Percentiles rank a stretch among this genome's conserved stretches.
Conservation (phyloP, 805 yeast species). For the Spathaspora arborariae region DNA sequence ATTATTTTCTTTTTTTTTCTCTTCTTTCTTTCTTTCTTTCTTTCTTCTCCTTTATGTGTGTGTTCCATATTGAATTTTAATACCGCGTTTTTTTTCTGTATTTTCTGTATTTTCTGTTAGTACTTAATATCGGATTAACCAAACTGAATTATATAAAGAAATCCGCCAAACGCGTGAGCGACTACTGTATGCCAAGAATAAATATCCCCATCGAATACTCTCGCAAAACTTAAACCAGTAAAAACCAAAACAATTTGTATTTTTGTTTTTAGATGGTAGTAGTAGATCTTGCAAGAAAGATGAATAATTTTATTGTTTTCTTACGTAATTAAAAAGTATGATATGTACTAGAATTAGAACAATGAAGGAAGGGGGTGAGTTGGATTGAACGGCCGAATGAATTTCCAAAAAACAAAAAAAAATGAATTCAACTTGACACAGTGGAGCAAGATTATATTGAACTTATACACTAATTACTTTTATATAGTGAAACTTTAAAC, state of each 20-base stretch:
- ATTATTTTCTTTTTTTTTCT: background rate
- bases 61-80: background rate
- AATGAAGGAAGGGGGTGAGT: background rate
- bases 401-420: background rate
- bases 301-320: background rate
- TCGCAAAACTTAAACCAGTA: background rate
- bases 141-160: background rate
- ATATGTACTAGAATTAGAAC: no score
- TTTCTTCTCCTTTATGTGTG: no score
- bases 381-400: background rate
- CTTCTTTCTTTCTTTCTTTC: background rate
- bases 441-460: background rate
- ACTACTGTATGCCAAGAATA: background rate
- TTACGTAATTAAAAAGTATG: background rate
- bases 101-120: background rate
- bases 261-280: no score
- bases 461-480: no score
- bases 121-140: background rate
- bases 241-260: background rate
- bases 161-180: background rate
- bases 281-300: background rate
- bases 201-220: background rate
- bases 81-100: slow-evolving; percentile 1
- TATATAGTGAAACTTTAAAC: no score
- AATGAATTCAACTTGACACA: background rate